Evolutionary conservation across 2,329 filamentous ascomycete species (phyloP), one percentile per base, ranked within the genome.

Genomic region (Lasiodiplodia hormozganensis): DNA sequence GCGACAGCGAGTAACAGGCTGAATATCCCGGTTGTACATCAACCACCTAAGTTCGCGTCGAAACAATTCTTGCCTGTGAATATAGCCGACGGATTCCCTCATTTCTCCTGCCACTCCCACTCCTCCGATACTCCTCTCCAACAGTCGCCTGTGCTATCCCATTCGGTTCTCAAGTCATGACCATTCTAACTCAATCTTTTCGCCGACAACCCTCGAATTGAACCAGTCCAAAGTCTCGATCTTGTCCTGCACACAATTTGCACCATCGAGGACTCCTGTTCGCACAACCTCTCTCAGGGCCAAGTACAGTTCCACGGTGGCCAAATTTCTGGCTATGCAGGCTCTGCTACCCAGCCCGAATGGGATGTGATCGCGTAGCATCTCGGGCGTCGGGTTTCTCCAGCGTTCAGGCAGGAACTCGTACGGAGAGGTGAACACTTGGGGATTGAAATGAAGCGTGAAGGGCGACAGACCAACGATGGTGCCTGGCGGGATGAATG

Each of bases 191-290:
- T 84, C 82, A 23, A 87, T 83, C 72, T 77, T 82, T 70, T 83
- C 83, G 0, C 82, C 84, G 49, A 83, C 81, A 1, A 87, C 81
- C 70, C 82, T 83, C 1, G 82, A 82, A 71, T 87, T 87, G 70
- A 88, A 87, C 85, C 85, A 87, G 72, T 88, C 83, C 34, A 80
- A 75, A n/a, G 86, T 84, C 73, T 85, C 80, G 12, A 87, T 80
- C 66, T 81, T 76, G 23, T 80, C 73, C 1, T 64, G 28, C 21
- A 82, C 75, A 2, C 76, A 72, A 56, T 69, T 81, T 2, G 83
- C 84, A 2, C 84, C 84, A 4, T 77, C 74, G 21, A 87, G 74
- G 1, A 85, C 79, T 70, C 81, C 80, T 12, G 75, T 80, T 65
- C 79, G 74, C 0, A 80, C 83, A 14, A 87, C 62, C 34, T 76